Base-by-base conservation (phyloP, 2,329 filamentous ascomycete genomes). In the Fusarium globosum region DNA sequence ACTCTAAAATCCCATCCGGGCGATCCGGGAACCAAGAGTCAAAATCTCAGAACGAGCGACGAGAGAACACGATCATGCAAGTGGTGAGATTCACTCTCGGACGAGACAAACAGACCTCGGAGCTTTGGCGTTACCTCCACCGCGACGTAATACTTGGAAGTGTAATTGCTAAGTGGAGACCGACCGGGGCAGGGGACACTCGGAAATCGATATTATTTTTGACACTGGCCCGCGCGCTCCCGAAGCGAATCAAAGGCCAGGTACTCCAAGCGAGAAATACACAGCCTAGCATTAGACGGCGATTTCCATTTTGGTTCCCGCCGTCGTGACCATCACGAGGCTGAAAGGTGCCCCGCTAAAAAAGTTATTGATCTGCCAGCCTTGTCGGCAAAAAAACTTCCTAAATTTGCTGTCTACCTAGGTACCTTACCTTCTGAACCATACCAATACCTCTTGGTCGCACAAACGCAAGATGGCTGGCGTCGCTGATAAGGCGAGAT, bases 401-500 rank as follows among this genome's bases (percentile, higher is more conserved):
- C 61, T 28, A 59, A 35, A 55, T 49, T 43, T 48, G 61, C 55
- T 42, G 16, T 23, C 23, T 33, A 64, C 39, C 15, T 61, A n/a
- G n/a, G n/a, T n/a, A 69, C 43, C 21, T 62, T 55, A 23, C 21
- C 30, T 59, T 39, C 42, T 41, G 18, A 33, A 51, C 35, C 43
- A 61, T 39, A 72, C 33, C 28, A 46, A 74, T 43, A 42, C 18
- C 21, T 60, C 39, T 45, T 57, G 48, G 52, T 62, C 49, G 18
- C 38, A 57, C 38, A 56, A 46, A 16, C 35, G 35, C 21, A 73
- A 58, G 11, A 97, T 97, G 94, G 90, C 95, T 4, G 92, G 91
- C 46, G 92, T 96, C 66, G 92, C 93, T 72, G 96, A 98, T 80
- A 98, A 98, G 84, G 96, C 96, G 63, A 94, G 96, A 66, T 98